These are phyloP conservation scores for Leucosporidium scottii DNA, from an alignment of 768 basidiomycete species.

Conservation along the genomic window DNA sequence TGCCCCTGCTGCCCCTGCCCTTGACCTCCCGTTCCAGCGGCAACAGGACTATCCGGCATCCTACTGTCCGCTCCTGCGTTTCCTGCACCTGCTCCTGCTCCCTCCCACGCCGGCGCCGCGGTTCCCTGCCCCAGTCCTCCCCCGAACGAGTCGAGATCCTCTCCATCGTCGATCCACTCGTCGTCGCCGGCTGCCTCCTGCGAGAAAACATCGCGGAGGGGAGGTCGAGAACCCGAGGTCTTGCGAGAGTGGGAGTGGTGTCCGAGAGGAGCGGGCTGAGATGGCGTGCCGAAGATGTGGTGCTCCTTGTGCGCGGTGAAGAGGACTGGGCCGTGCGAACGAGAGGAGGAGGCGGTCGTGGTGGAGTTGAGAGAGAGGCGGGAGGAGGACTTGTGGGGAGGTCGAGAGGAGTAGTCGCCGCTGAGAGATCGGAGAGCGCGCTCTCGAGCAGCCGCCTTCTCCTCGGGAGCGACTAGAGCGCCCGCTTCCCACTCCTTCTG, in stretches of 20 bases:
- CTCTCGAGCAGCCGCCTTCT: not conserved
- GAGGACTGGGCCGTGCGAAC: not conserved
- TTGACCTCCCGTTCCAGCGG: not conserved
- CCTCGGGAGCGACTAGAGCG: too few relatives aligned
- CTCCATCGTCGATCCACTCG: constrained; percentile 28
- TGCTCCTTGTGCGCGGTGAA: constrained; percentile 35
- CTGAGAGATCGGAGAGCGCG: not conserved
- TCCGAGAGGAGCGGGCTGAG: constrained; percentile 8
- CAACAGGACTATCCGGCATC: not conserved
- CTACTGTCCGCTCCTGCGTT: not conserved
- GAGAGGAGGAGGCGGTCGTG: not conserved
- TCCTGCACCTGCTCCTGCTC: not conserved
- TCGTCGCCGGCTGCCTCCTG: not conserved
- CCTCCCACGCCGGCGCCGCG: not conserved
- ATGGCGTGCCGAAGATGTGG: constrained; percentile 35
- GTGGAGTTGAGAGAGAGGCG: constrained; percentile 4
- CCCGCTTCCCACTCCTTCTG: not conserved
- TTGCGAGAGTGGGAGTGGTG: not conserved
- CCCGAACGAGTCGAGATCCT: constrained; percentile 24
- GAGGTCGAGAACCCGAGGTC: constrained; percentile 8
- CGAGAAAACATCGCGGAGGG: constrained; percentile 33
- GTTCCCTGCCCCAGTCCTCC: constrained; percentile 33
- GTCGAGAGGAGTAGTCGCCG: not conserved
- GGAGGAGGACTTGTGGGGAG: not conserved
- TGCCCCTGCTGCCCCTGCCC: too few relatives aligned